A percentile compares a stretch with the other conserved stretches of the same genome.
Evolutionary conservation across 768 basidiomycete species (phyloP).

Genomic region (Hypsizygus marmoreus): DNA sequence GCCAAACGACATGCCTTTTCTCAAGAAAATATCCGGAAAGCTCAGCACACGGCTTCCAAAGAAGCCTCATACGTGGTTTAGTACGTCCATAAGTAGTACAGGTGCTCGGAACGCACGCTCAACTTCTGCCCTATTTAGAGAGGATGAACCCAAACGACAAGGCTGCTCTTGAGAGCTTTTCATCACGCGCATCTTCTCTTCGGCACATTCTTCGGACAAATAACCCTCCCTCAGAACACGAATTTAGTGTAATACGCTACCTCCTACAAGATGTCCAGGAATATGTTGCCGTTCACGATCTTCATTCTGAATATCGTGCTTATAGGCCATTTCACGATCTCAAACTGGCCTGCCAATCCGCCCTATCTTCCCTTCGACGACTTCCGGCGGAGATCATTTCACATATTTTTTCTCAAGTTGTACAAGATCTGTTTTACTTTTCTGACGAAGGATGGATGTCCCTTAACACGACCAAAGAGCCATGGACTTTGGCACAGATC

Average conservation of each 20-base stretch:
- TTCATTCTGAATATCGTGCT: not conserved
- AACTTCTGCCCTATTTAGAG: no score
- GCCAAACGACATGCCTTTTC: no score
- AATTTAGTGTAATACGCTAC: not conserved
- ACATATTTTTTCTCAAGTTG: not conserved
- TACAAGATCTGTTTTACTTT: not conserved
- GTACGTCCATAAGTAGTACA: no score
- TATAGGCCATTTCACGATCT: not conserved
- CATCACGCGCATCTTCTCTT: not conserved
- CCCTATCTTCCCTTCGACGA: conserved; percentile 1
- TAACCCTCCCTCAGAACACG: conserved; percentile 1
- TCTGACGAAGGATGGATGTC: not conserved
- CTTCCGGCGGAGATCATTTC: conserved; percentile 5
- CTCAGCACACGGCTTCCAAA: no score
- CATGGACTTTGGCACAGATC: conserved; percentile 1
- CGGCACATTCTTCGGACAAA: not conserved
- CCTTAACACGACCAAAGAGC: not conserved
- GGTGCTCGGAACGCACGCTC: no score
- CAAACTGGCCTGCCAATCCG: not conserved
- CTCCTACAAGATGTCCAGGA: not conserved
- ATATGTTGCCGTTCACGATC: not conserved
- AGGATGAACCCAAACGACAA: no score
- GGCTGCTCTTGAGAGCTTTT: no score
- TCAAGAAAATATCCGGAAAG: no score
- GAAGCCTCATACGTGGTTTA: no score